phyloP scores from a whole-genome alignment of 345 rosid species.

The Murraya paniculata region DNA sequence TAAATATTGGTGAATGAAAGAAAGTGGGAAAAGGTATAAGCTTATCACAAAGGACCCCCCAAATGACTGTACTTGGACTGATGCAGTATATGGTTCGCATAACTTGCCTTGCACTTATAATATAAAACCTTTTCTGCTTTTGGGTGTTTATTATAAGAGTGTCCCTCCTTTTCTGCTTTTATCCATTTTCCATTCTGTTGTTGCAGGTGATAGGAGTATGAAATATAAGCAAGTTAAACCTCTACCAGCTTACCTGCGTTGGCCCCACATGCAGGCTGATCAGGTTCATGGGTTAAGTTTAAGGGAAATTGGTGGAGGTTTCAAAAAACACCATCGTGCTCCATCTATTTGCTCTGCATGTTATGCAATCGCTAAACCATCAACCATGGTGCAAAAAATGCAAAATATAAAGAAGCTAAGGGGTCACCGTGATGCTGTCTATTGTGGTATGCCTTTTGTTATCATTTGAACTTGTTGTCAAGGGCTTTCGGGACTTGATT shows the following conservation, averaged over 20 bases:
- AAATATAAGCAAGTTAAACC: conserved; percentile 41
- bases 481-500: not conserved
- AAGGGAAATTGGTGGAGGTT: conserved; percentile 99
- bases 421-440: conserved; percentile 98
- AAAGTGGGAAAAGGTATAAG: not conserved
- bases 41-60: not conserved
- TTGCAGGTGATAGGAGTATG: conserved; percentile 44
- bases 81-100: not conserved
- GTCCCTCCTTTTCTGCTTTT: not conserved
- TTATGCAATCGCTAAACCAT: conserved; percentile 92
- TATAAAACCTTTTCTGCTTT: too few relatives aligned
- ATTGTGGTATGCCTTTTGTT: conserved; percentile 67
- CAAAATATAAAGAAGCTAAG: conserved; percentile 82
- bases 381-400: conserved; percentile 91
- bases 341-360: conserved; percentile 87
- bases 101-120: not conserved
- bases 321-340: conserved; percentile 92
- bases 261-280: conserved; percentile 97
- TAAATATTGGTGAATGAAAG: not conserved
- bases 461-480: conserved; percentile 16
- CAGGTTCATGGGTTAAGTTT: conserved; percentile 90
- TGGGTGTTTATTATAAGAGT: not conserved
- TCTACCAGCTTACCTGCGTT: conserved; percentile 66
- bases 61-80: not conserved
- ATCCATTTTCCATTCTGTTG: conserved; percentile 18